Evolutionary conservation across 169 alveolate genomes (phyloP).

Genomic region (Neospora caninum): DNA sequence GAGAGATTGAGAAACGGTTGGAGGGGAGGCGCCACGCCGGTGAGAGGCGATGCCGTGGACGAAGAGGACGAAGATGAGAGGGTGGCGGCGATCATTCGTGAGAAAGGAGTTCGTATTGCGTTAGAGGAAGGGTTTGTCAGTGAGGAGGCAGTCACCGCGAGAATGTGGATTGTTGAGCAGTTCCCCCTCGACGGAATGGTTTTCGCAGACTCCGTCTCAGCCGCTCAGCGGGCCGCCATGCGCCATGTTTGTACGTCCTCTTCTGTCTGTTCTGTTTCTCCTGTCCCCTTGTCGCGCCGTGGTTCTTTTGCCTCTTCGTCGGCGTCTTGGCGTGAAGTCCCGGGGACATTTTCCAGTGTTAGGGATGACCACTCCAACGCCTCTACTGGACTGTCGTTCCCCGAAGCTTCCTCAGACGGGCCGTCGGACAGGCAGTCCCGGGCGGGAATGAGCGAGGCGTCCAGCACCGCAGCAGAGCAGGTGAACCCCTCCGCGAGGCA

Average conservation of each 20-base stretch:
- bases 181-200: neutral
- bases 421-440: neutral
- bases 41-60: neutral
- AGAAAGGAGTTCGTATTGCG: neutral
- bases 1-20: no score
- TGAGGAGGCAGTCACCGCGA: neutral
- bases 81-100: neutral
- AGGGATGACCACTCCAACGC: neutral
- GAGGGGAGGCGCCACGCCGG: no score
- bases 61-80: neutral
- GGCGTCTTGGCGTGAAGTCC: neutral
- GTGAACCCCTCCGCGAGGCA: neutral
- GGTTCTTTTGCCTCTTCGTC: neutral
- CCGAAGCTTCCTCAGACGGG: neutral
- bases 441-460: neutral
- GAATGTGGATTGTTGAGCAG: neutral
- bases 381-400: neutral
- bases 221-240: neutral
- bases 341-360: neutral
- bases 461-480: neutral
- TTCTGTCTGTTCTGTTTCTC: neutral
- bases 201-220: neutral
- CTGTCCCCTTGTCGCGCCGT: neutral
- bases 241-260: neutral
- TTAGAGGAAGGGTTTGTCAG: neutral